A percentile compares a stretch with the other conserved stretches of the same genome.
Conservation (phyloP, 164 flowering plant species). For the Nymphaea thermarum region DNA sequence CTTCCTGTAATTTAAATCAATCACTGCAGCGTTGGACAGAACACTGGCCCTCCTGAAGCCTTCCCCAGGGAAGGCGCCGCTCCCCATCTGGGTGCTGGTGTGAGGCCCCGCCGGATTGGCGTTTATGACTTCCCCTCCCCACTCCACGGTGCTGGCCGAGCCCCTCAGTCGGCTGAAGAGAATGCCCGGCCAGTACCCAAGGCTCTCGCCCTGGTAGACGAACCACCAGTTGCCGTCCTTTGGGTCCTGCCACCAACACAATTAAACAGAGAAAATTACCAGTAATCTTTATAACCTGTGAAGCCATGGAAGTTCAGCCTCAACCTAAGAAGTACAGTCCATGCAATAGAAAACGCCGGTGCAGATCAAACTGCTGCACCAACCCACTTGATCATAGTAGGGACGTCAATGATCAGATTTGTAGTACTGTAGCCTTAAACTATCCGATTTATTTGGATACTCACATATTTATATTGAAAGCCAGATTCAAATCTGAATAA, state of each 20-base stretch:
- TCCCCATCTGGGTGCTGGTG: slow-evolving; percentile 5
- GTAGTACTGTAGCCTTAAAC: no score
- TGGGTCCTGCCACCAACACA: neutral
- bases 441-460: no score
- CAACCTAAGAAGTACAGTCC: neutral
- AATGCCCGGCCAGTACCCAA: slow-evolving; percentile 4
- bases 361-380: slow-evolving; percentile 3
- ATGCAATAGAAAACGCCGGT: slow-evolving; percentile 5
- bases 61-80: slow-evolving; percentile 2
- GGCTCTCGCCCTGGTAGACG: neutral
- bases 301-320: neutral
- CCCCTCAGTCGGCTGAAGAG: neutral
- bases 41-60: neutral
- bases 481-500: no score
- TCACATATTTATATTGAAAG: no score
- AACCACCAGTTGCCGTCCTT: slow-evolving; percentile 1
- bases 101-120: neutral
- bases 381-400: no score
- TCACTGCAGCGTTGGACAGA: neutral
- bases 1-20: neutral
- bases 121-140: slow-evolving; percentile 6
- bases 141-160: neutral
- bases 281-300: neutral
- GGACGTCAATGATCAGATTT: no score
- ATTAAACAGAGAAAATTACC: neutral